phyloP scores from a whole-genome alignment of 2,329 filamentous ascomycete species.

The Diaporthe sp. region DNA sequence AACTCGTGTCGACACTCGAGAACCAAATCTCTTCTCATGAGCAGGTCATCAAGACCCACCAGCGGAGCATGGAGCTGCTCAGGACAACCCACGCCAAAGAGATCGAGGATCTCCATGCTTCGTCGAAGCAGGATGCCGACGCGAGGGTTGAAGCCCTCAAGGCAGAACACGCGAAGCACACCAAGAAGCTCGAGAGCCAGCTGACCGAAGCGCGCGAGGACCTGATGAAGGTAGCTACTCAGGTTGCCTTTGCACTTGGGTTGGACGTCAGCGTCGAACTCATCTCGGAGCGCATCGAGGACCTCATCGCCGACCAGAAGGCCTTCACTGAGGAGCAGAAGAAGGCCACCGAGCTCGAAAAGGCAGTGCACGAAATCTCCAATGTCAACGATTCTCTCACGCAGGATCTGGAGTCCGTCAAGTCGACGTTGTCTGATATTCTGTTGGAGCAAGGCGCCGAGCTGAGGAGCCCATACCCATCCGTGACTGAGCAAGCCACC shows the following conservation, averaged over 20 bases:
- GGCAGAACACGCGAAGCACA: conserved; percentile 70
- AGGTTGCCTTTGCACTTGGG: conserved; percentile 72
- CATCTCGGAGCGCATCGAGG: conserved; percentile 73
- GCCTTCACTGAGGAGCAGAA: conserved; percentile 71
- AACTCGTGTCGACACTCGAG: conserved; percentile 67
- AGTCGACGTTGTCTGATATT: conserved; percentile 67
- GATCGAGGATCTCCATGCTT: conserved; percentile 58
- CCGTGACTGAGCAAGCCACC: conserved; percentile 69
- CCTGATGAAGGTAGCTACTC: conserved; percentile 73
- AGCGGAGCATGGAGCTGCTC: conserved; percentile 65
- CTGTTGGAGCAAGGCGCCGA: conserved; percentile 64
- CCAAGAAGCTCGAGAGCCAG: conserved; percentile 71
- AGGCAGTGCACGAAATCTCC: conserved; percentile 68
- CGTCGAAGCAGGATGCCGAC: conserved; percentile 69
- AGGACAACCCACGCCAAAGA: conserved; percentile 63
- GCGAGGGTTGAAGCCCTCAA: conserved; percentile 71
- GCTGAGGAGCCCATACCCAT: conserved; percentile 59
- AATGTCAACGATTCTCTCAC: conserved; percentile 71
- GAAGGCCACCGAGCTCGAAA: conserved; percentile 70
- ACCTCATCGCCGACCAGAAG: conserved; percentile 71
- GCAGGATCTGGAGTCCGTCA: conserved; percentile 74
- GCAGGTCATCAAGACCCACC: conserved; percentile 67
- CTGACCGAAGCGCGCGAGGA: conserved; percentile 76
- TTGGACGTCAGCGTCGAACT: conserved; percentile 78
- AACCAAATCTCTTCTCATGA: conserved; percentile 73